Base-by-base conservation (phyloP, 164 flowering plant species). In the Umbilicus rupestris region DNA sequence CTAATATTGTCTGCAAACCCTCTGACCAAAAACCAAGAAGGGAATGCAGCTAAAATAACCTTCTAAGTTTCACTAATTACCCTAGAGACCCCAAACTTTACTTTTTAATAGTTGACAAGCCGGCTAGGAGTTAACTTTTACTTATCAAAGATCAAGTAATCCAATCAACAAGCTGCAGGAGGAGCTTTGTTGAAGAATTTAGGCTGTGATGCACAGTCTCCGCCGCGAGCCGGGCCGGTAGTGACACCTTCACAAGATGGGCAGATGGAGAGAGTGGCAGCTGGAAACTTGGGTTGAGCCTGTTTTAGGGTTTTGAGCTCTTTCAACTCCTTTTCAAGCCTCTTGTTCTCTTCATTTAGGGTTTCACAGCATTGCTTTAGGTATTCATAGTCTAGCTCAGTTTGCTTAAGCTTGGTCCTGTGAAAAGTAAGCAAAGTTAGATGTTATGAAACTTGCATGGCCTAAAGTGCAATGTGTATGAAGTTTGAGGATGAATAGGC, bases 331-430 rank as follows among this genome's bases (percentile, higher is more conserved):
- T 86, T 89, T 39, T 85, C 84, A 8, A 91, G 82, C 74, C 87
- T 74, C 65, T 82, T 72, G 75, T 91, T 91, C 71, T 91, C 97
- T 14, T 85, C 93, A 7, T 84, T 86, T 33, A 91, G 66, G 10
- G 83, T 78, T 52, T 89, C 90, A 42, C 93, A 89, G 66, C 92
- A 89, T 57, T 87, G 84, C 85, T 87, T 91, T 78, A 91, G 71
- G 75, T 76, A 82, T 69, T 91, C 96, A 26, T 96, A 89, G 69
- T 91, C 96, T 28, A 86, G 90, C 70, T 91, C 97, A 0, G 97
- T 91, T 71, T 89, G 97, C 80, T 91, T 91, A 59, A 91, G 84
- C 79, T 91, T 91, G 33, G 92, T 91, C 85, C 97, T 89, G 79
- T 39, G 22, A 29, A 55, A 45, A 7, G 19, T 3, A 44, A 44